Percentiles rank a stretch among this genome's conserved stretches.
Evolutionary conservation across 768 basidiomycete genomes (phyloP).

Genomic region (Xerocomus spinulosus): DNA sequence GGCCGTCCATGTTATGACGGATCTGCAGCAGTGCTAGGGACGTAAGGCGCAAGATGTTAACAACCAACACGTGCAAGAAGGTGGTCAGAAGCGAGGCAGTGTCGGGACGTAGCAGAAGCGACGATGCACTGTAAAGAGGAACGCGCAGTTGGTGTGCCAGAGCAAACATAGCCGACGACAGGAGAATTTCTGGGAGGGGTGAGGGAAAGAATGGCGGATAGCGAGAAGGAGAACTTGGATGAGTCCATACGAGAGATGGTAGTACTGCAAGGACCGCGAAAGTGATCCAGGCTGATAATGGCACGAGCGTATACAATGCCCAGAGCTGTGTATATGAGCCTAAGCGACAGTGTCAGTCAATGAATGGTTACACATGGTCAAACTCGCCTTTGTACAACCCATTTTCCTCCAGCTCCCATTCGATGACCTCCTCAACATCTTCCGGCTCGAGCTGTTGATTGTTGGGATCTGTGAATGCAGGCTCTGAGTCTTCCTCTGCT

Average conservation of each 20-base stretch:
- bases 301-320: constrained; percentile 56
- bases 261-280: constrained; percentile 49
- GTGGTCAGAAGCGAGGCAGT: constrained; percentile 36
- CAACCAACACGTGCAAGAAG: constrained; percentile 45
- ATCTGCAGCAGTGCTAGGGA: constrained; percentile 51
- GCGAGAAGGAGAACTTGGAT: constrained; percentile 31
- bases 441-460: constrained; percentile 22
- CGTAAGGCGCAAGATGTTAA: constrained; percentile 51
- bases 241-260: constrained; percentile 47
- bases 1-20: constrained; percentile 38
- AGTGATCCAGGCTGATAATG: constrained; percentile 45
- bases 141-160: constrained; percentile 30
- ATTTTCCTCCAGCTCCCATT: constrained; percentile 44
- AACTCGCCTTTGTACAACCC: constrained; percentile 48
- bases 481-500: constrained; percentile 34
- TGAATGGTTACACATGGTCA: background rate
- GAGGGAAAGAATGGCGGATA: constrained; percentile 51
- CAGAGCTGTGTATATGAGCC: constrained; percentile 60
- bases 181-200: constrained; percentile 61
- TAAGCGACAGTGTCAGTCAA: constrained; percentile 23
- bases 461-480: constrained; percentile 6
- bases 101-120: constrained; percentile 23
- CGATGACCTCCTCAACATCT: constrained; percentile 41
- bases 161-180: constrained; percentile 53
- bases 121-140: constrained; percentile 33